Evolutionary conservation across 768 basidiomycete species (phyloP), one percentile per base, ranked within the genome.

Genomic region (Boletus vinaceobasis): DNA sequence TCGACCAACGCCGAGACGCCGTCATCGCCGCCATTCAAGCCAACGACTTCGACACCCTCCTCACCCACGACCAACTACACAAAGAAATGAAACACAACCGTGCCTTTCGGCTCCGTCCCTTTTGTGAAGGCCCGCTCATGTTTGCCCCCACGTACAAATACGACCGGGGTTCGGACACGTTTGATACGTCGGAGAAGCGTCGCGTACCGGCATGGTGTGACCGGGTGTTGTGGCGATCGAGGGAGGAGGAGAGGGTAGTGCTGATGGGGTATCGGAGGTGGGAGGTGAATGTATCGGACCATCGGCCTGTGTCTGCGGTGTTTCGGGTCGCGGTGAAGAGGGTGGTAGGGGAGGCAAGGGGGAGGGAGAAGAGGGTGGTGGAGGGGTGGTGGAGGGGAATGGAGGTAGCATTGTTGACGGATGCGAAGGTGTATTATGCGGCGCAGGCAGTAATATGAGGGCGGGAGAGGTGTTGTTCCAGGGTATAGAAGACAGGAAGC

Each of bases 121-220:
- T 98, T 73, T 73, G 71, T 8, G 96, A 98, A 66, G 88, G 88
- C 2, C 84, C 84, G 0, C 82, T 98, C 58, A 81, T 77, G 1
- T 99, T 99, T 61, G 71, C 79, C 2, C 94, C 95, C 17, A 97
- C 95, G 36, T 98, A 98, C 82, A 97, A 97, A 72, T 98, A 97
- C 73, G 93, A 96, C 68, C 84, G 83, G 2, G 74, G 81, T 7
- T 83, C 91, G 23, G 70, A 81, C 66, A 80, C 85, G 58, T 99
- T 92, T 63, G 96, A 99, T 66, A 78, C 87, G 3, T 92, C 89
- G 1, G 91, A 93, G 69, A 98, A 98, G 71, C 79, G 81, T 13
- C 87, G 96, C 0, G 78, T 85, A 8, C 96, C 96, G 4, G 94
- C 96, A 2, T 99, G 95, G 94, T 99, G 96, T 67, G 96, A 99